phyloP scores from a whole-genome alignment of 2,329 filamentous ascomycete species.

The Cladosporium oxysporum region DNA sequence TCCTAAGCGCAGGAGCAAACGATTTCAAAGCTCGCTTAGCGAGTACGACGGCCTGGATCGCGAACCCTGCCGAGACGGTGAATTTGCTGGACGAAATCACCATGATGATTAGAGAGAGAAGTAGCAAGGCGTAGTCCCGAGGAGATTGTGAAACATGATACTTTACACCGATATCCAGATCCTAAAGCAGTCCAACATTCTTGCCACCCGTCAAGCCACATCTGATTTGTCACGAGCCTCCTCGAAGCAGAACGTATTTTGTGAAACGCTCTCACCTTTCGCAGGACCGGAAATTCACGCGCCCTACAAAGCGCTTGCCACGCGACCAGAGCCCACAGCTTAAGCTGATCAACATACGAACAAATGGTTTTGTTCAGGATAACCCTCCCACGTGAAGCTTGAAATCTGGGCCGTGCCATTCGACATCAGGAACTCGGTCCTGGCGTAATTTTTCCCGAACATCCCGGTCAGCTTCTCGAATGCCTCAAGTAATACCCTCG shows the following conservation, averaged over 20 bases:
- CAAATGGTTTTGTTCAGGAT: not conserved
- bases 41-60: slow-evolving; percentile 96
- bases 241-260: not conserved
- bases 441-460: not conserved
- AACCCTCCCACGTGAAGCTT: not conserved
- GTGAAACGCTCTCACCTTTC: not conserved
- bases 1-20: slow-evolving; percentile 90
- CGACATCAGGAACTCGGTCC: not conserved
- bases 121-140: not conserved
- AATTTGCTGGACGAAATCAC: slow-evolving; percentile 81
- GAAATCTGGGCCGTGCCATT: not conserved
- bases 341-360: not conserved
- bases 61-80: slow-evolving; percentile 87
- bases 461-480: not conserved
- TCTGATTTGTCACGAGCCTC: not conserved
- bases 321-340: not conserved
- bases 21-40: slow-evolving; percentile 95
- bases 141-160: not conserved
- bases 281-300: not conserved
- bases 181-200: not conserved
- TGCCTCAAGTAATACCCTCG: not conserved
- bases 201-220: not conserved
- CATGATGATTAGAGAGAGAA: not conserved
- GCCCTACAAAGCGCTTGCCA: not conserved
- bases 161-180: not conserved